Conservation (phyloP, 352 stramenopile genomes). For the Phytophthora lateralis region DNA sequence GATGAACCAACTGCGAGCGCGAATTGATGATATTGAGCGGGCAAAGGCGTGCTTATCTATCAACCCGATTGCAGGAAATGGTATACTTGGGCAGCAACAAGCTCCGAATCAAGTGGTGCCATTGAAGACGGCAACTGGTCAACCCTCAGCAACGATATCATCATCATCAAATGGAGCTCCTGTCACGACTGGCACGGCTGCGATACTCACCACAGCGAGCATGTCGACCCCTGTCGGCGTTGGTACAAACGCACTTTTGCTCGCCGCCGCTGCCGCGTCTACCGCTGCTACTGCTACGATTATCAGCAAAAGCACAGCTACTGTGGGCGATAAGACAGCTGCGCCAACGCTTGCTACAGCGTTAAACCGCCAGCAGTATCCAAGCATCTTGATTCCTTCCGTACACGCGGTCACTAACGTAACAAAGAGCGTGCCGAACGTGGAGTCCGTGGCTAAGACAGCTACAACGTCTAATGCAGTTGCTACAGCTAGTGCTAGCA, state of each 20-base stretch:
- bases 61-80: constrained; percentile 26
- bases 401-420: constrained; percentile 13
- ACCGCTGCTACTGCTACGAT: constrained; percentile 13
- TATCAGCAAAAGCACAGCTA: constrained; percentile 9
- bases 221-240: constrained; percentile 1
- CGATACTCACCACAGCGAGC: constrained; percentile 8
- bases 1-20: constrained; percentile 70
- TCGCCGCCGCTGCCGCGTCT: constrained; percentile 22
- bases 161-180: constrained; percentile 14
- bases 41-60: constrained; percentile 62
- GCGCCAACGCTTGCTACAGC: constrained; percentile 33
- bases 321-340: constrained; percentile 11
- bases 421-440: constrained; percentile 24
- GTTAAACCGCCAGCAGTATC: constrained; percentile 57
- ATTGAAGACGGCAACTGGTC: constrained; percentile 13
- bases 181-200: background rate
- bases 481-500: constrained; percentile 3
- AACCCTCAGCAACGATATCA: constrained; percentile 2
- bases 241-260: constrained; percentile 28
- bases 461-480: background rate
- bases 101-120: constrained; percentile 6
- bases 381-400: constrained; percentile 62
- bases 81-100: constrained; percentile 17
- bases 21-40: constrained; percentile 79
- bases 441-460: constrained; percentile 11